Evolutionary conservation across 805 yeast genomes (phyloP), one percentile per base, ranked within the genome.

Genomic region (Saccharomycopsis selenospora): DNA sequence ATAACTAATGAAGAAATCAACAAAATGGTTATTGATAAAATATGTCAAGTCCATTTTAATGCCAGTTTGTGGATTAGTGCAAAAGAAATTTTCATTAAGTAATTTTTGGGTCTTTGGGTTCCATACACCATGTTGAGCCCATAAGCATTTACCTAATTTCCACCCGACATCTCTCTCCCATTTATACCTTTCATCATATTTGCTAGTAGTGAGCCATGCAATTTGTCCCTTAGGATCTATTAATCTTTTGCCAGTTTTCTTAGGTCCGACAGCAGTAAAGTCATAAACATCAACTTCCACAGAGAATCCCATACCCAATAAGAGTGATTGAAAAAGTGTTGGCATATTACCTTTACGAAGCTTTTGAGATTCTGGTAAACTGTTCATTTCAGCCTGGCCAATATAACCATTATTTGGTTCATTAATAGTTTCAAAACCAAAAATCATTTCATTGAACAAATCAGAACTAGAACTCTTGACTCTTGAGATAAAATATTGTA

Each of bases 101-200:
- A 79, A 57, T 11, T 67, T 67, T 0, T 67, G 64, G 8, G 69
- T 60, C 1, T 56, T 55, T 2, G 70, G 47, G 45, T 75, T 75
- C 95, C 96, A 91, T 11, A 91, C 82, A 0, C 82, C 85, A 56
- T 82, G 82, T 49, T 77, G 79, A 11, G 85, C 89, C 82, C 86
- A 90, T 11, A 89, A 71, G 64, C 97, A 91, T 42, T 68, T 69
- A 0, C 93, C 95, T 1, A 82, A 60, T 40, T 66, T 59, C 97
- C 97, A 91, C 1, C 64, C 65, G 0, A 69, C 57, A 43, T 66
- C 71, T 57, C 97, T 75, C 23, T 67, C 56, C 77, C 93, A 91
- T 1, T 85, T 85, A 65, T 86, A 87, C 49, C 72, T 75, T 14
- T 48, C 53, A 24, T 53, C 58, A 46, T 72, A 66, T 45, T 75